Conservation (phyloP, 495 filamentous ascomycete species). For the Pyrenula aspistea region DNA sequence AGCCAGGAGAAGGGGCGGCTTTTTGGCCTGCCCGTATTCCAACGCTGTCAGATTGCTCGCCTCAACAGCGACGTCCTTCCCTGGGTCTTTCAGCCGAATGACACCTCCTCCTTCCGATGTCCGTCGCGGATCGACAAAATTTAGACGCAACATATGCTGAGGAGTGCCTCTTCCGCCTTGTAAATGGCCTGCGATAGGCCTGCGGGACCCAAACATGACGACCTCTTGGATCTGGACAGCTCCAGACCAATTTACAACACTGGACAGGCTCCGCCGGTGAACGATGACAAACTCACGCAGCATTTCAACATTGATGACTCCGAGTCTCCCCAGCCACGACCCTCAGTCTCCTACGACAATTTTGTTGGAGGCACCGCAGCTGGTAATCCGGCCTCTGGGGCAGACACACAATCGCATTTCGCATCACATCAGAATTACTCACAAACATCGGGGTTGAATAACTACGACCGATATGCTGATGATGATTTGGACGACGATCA, state of each 20-base stretch:
- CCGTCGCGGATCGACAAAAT: neutral
- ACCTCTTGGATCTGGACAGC: slow-evolving; percentile 66
- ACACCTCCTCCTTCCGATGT: neutral
- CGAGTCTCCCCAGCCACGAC: slow-evolving; percentile 51
- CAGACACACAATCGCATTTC: slow-evolving; percentile 31
- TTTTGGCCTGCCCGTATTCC: neutral
- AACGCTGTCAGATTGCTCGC: neutral
- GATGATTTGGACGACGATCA: slow-evolving; percentile 66
- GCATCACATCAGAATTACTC: slow-evolving; percentile 50
- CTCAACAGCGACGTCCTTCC: neutral
- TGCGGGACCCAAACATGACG: slow-evolving; percentile 44
- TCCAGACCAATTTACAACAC: slow-evolving; percentile 57
- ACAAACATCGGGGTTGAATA: slow-evolving; percentile 70
- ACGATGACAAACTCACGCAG: slow-evolving; percentile 65
- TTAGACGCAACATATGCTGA: neutral
- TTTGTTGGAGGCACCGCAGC: slow-evolving; percentile 60
- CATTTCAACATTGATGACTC: slow-evolving; percentile 56
- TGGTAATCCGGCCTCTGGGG: slow-evolving; percentile 18
- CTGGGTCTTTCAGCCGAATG: neutral
- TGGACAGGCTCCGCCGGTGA: slow-evolving; percentile 57
- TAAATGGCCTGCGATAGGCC: slow-evolving; percentile 51
- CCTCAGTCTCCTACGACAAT: slow-evolving; percentile 87
- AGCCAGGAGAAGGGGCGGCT: too few relatives aligned
- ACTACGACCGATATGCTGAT: slow-evolving; percentile 86
- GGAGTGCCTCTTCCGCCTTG: neutral